These are phyloP conservation scores for Aspergillus bridgeri DNA, from an alignment of 495 filamentous ascomycete genomes.

Conservation along the genomic window DNA sequence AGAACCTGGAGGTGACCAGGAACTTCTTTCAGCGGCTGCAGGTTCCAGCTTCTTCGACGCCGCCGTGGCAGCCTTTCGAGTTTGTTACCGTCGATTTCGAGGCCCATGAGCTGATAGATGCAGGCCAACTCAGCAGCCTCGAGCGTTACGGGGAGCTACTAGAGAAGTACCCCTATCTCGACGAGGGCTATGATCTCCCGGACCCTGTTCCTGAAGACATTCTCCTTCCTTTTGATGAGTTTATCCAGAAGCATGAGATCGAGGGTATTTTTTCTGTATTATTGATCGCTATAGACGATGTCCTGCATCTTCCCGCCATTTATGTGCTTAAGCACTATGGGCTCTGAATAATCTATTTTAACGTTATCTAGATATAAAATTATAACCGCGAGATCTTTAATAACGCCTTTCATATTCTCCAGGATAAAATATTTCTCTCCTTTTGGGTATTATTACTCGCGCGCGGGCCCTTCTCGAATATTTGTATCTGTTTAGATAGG, in stretches of 20 bases:
- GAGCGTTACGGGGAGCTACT: slow-evolving; percentile 20
- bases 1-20: slow-evolving; percentile 28
- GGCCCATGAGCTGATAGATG: slow-evolving; percentile 16
- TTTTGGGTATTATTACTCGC: slow-evolving; percentile 22
- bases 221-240: slow-evolving; percentile 43
- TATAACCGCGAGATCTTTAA: background rate
- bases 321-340: slow-evolving; percentile 14
- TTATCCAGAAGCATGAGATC: slow-evolving; percentile 39
- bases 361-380: background rate
- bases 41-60: slow-evolving; percentile 14
- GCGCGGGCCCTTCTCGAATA: slow-evolving; percentile 26
- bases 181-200: slow-evolving; percentile 37
- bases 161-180: slow-evolving; percentile 40
- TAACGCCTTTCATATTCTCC: slow-evolving; percentile 15
- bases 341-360: background rate
- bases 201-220: slow-evolving; percentile 49
- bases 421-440: slow-evolving; percentile 9
- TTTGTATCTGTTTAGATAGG: slow-evolving; percentile 5
- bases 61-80: slow-evolving; percentile 29
- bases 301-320: slow-evolving; percentile 23
- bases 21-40: slow-evolving; percentile 32
- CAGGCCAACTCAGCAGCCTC: slow-evolving; percentile 7
- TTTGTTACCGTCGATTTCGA: slow-evolving; percentile 31
- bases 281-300: slow-evolving; percentile 30
- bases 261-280: slow-evolving; percentile 10